phyloP scores from a whole-genome alignment of 805 yeast genomes.

The Lipomyces starkeyi region DNA sequence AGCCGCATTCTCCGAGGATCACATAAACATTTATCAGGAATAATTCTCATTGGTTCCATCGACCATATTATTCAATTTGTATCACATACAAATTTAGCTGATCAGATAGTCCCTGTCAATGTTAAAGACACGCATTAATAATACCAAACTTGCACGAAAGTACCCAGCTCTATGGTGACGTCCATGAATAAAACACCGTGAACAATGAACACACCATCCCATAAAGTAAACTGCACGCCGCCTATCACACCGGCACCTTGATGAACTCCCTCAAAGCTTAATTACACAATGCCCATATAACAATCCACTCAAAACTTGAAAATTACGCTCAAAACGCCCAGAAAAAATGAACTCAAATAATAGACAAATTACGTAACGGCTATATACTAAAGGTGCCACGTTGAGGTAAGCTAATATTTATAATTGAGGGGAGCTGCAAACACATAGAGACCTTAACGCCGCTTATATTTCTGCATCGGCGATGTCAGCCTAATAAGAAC shows the following conservation, averaged over 20 bases:
- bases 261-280: background rate
- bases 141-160: background rate
- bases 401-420: background rate
- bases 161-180: background rate
- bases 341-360: background rate
- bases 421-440: background rate
- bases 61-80: background rate
- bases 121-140: background rate
- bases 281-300: slow-evolving; percentile 1
- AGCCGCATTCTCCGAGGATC: no score
- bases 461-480: slow-evolving; percentile 17
- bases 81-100: background rate
- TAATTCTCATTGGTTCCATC: background rate
- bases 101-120: background rate
- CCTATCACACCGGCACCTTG: background rate
- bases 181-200: background rate
- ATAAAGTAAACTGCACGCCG: background rate
- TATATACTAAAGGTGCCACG: background rate
- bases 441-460: slow-evolving; percentile 3
- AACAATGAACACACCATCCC: background rate
- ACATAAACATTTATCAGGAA: no score
- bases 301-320: background rate
- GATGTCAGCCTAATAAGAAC: background rate
- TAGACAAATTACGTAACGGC: background rate
- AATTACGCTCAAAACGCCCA: background rate